Conservation (phyloP, 1,284 basidiomycete species). For the Ganoderma lucidum region DNA sequence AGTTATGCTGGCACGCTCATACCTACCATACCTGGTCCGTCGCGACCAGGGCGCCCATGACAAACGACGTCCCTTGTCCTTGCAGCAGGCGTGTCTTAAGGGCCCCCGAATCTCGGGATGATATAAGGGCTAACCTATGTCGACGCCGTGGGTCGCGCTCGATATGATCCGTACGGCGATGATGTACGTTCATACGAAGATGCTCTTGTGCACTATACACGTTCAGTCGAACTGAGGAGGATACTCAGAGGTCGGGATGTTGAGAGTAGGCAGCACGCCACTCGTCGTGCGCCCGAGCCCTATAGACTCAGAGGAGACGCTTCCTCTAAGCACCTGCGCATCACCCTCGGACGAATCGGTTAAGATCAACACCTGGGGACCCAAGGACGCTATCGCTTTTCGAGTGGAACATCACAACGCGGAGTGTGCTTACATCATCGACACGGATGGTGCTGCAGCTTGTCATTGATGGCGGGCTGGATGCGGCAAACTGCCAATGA, state of each 20-base stretch:
- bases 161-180: not conserved
- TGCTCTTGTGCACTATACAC: no score
- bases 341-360: not conserved
- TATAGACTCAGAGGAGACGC: not conserved
- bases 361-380: not conserved
- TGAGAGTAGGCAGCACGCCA: not conserved
- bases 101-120: not conserved
- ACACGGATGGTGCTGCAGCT: not conserved
- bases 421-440: not conserved
- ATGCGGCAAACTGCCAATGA: not conserved
- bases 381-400: not conserved
- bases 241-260: not conserved
- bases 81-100: not conserved
- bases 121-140: not conserved
- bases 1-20: not conserved
- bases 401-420: not conserved
- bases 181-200: not conserved
- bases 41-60: not conserved
- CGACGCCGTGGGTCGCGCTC: not conserved
- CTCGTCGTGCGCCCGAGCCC: not conserved
- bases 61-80: not conserved
- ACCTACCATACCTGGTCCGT: slow-evolving; percentile 1
- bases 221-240: not conserved
- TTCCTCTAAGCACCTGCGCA: not conserved
- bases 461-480: not conserved